These are phyloP conservation scores for Penicillium rolfsii DNA, from an alignment of 2,329 filamentous ascomycete species.

Conservation along the genomic window DNA sequence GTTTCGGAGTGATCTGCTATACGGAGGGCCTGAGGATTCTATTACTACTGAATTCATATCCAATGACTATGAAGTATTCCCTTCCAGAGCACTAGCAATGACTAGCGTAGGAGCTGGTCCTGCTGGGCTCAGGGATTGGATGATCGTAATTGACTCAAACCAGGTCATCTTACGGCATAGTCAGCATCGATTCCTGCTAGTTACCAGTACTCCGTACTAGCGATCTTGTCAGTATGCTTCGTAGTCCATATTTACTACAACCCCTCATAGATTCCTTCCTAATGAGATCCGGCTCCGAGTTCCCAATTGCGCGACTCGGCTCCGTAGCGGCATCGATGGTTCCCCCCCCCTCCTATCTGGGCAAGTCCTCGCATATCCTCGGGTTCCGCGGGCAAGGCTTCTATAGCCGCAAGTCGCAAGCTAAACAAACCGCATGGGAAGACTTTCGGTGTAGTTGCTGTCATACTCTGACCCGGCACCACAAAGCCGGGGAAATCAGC, in stretches of 20 bases:
- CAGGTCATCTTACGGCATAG: background rate
- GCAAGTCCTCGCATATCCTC: background rate
- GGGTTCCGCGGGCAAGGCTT: background rate
- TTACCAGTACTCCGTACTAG: no score
- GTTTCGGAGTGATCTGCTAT: background rate
- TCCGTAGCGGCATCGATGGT: background rate
- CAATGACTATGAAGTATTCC: background rate
- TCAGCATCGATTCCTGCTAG: background rate
- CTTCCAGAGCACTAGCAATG: background rate
- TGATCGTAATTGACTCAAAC: background rate
- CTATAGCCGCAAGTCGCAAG: constrained; percentile 4
- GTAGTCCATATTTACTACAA: no score
- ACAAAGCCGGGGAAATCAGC: constrained; percentile 5
- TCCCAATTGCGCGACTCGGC: constrained; percentile 1
- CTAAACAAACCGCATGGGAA: background rate
- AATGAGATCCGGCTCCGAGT: background rate
- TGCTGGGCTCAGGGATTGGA: background rate
- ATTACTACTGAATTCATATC: background rate
- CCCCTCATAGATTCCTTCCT: no score
- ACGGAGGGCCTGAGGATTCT: background rate
- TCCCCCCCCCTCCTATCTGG: background rate
- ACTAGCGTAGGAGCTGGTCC: background rate
- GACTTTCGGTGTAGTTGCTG: background rate
- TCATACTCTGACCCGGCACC: background rate
- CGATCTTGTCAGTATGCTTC: background rate